Evolutionary conservation across 225 moss, liverwort and hornwort genomes (phyloP), one percentile per base, ranked within the genome.

Genomic region (Pleurozium schreberi): DNA sequence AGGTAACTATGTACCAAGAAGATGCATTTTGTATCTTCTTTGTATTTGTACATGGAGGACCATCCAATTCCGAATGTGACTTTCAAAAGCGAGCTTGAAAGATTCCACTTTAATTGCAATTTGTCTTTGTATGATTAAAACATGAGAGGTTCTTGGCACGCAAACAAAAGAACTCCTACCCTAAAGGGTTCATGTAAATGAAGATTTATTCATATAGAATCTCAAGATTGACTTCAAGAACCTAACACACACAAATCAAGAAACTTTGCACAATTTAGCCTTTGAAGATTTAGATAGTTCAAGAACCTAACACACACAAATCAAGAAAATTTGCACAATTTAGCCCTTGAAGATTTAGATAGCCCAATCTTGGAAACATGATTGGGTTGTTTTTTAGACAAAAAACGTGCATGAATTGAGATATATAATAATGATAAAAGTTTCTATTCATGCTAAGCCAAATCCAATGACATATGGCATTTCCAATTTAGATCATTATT

Each of bases 241-340:
- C 3, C 1, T 1, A 5, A 1, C 0, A 22, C 1, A 14, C 1
- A 22, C 1, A 76, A 52, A 3, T 52, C 1, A 22, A 36, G 5
- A 22, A 36, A 33, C n/a, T 12, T 34, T 3, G 1, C 2, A 11
- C 0, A 33, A 0, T 31, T 31, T 28, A 26, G 3, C 15, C 28
- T 0, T 73, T 33, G 1, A 12, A 75, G 33, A 7, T 12, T 1
- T 49, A 31, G 1, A 75, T 5, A 33, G 10, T 22, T 5, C 5
- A 13, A 22, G 2, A 52, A 22, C 3, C 1, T 1, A 5, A 1
- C 0, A 22, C 1, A 14, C 1, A 22, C 1, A 76, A 52, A 3
- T 52, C 1, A 22, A 36, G 5, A 22, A 36, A n/a, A 33, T 12
- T 34, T 3, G 1, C 2, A 11, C 0, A 33, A 0, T 31, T 31